Percentiles rank a stretch among this genome's conserved stretches.
Conservation (phyloP, 495 filamentous ascomycete species). For the Sabuloglossum arenarium region DNA sequence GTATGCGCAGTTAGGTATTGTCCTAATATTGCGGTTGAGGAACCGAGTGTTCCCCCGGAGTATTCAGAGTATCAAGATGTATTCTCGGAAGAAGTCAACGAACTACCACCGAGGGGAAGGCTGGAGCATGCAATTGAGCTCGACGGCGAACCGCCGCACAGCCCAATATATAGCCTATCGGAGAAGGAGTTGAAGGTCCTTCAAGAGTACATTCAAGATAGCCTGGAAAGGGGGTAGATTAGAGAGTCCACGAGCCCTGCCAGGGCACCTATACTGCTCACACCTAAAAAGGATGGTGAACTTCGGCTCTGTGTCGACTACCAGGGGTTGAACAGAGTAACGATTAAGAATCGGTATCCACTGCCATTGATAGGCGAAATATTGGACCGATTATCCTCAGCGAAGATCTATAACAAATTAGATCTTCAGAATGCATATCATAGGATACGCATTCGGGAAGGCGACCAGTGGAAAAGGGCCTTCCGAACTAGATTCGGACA, state of each 20-base stretch:
- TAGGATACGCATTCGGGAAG: constrained; percentile 2
- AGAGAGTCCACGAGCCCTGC: background rate
- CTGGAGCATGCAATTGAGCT: constrained; percentile 3
- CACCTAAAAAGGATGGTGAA: constrained; percentile 3
- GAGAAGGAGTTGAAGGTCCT: constrained; percentile 6
- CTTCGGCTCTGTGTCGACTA: constrained; percentile 5
- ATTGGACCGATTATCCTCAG: background rate
- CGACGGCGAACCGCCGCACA: background rate
- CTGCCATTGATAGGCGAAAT: background rate
- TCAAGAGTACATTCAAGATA: background rate
- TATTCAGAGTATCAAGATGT: background rate
- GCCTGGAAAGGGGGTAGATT: background rate
- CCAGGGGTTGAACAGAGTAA: background rate
- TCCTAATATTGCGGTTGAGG: background rate
- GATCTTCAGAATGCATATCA: constrained; percentile 5
- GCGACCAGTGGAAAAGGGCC: constrained; percentile 11
- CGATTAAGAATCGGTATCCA: background rate
- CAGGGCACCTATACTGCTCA: constrained; percentile 4
- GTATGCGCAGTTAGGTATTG: background rate
- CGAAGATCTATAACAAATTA: constrained; percentile 5
- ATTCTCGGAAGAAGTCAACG: constrained; percentile 1
- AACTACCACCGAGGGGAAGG: background rate
- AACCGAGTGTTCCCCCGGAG: background rate
- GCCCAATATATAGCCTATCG: constrained; percentile 8
- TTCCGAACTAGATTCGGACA: constrained; percentile 8